Percentiles rank a stretch among this genome's conserved stretches.
Conservation (phyloP, 2,329 filamentous ascomycete species). For the Hymenoscyphus linearis region DNA sequence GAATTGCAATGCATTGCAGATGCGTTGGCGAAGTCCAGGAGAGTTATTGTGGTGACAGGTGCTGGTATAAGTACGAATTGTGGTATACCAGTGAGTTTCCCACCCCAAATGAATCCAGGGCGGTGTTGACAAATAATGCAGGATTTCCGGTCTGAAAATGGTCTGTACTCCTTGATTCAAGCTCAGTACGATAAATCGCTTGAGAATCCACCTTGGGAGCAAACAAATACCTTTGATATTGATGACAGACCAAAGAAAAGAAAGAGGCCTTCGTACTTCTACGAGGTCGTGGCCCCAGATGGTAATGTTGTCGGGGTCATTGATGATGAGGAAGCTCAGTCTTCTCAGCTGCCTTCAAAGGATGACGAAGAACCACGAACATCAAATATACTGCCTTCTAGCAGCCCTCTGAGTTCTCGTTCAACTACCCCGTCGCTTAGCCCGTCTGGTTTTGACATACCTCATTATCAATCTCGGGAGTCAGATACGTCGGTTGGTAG, state of each 20-base stretch:
- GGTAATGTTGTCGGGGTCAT: conserved; percentile 26
- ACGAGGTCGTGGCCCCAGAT: conserved; percentile 29
- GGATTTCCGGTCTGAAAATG: conserved; percentile 70
- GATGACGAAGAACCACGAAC: conserved; percentile 7
- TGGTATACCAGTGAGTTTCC: conserved; percentile 59
- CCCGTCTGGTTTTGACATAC: neutral
- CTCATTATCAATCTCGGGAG: neutral
- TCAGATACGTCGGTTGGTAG: neutral
- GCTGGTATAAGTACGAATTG: conserved; percentile 73
- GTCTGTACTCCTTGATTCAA: conserved; percentile 67
- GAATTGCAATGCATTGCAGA: conserved; percentile 61
- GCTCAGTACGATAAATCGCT: conserved; percentile 52
- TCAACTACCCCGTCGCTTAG: conserved; percentile 3
- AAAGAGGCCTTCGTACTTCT: conserved; percentile 26
- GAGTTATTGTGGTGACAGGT: conserved; percentile 67
- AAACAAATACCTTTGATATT: conserved; percentile 29
- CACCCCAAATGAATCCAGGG: neutral
- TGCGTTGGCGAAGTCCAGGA: conserved; percentile 56
- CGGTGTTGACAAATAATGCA: conserved; percentile 27
- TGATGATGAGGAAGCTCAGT: conserved; percentile 16
- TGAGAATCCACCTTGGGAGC: conserved; percentile 37
- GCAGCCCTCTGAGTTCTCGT: conserved; percentile 7
- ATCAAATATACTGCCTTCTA: conserved; percentile 9
- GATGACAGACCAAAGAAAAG: conserved; percentile 32
- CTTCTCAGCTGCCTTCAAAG: neutral